Base-by-base conservation (phyloP, 2,329 filamentous ascomycete genomes). In the Zymoseptoria brevis region DNA sequence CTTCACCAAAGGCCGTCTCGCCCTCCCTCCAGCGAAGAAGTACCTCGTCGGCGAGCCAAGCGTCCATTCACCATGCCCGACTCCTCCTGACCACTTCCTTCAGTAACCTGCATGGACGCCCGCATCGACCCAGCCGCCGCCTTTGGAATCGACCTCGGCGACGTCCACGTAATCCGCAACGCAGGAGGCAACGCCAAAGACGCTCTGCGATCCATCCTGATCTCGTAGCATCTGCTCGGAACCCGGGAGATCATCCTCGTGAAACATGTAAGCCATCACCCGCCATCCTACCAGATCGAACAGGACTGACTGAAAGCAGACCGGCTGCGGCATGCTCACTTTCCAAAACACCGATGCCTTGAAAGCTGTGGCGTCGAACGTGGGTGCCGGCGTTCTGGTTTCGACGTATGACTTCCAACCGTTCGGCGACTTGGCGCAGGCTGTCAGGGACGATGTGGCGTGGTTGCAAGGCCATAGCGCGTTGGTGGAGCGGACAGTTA, bases 31-130 rank as follows among this genome's bases (percentile, higher is more conserved):
- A 0, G 83, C 83, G 8, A 87, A 87, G 74, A 82, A 86, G 66
- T 88, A 88, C 68, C 77, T 84, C 7, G 76, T 88, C 63, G 73
- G 85, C 87, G 79, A 35, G 76, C 65, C 50, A 5, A 24, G 22
- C 22, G 22, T n/a, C 22, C 50, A 11, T 52, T 29, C 21, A 24
- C n/a, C 45, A 41, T 26, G 48, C 35, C 35, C 21, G 13, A 22
- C 13, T 54, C 54, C 21, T 26, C 52, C n/a, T 29, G 50, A n/a
- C 41, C n/a, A 50, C 16, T 21, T 49, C n/a, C 7, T 45, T 45
- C 53, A 81, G 80, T 93, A 51, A 89, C 88, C 0, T 94, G 89
- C 74, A 94, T 94, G 88, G 89, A 94, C 69, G 87, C 89, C 4
- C 84, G 89, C 11, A 78, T 79, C 72, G 80, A 93, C 67, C 84